A percentile compares a stretch with the other conserved stretches of the same genome.
Evolutionary conservation across 805 yeast genomes (phyloP).

Genomic region (Hanseniaspora guilliermondii): DNA sequence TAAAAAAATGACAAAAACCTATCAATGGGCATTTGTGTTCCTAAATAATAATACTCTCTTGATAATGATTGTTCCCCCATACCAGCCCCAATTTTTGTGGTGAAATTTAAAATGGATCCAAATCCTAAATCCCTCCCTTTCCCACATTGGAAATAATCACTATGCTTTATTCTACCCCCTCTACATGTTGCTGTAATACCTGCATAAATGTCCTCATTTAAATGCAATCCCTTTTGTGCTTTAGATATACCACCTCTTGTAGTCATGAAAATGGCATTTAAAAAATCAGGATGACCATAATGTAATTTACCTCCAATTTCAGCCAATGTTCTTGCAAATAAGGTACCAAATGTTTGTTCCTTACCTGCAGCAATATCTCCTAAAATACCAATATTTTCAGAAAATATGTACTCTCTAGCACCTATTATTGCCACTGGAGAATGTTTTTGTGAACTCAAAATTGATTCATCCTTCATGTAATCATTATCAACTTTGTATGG

Average conservation of each 20-base stretch:
- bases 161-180: constrained; percentile 89
- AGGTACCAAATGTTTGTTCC: constrained; percentile 92
- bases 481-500: constrained; percentile 52
- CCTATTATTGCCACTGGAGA: constrained; percentile 84
- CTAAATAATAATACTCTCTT: constrained; percentile 81
- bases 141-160: constrained; percentile 93
- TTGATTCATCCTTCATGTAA: constrained; percentile 22
- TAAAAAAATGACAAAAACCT: constrained; percentile 84
- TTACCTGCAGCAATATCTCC: constrained; percentile 97
- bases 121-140: constrained; percentile 94
- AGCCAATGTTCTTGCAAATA: constrained; percentile 85
- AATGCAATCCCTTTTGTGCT: constrained; percentile 84
- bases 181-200: constrained; percentile 83
- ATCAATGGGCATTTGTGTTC: constrained; percentile 80
- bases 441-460: not conserved
- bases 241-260: constrained; percentile 93
- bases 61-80: constrained; percentile 95
- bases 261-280: constrained; percentile 82
- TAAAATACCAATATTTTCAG: constrained; percentile 80
- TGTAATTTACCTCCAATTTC: constrained; percentile 91
- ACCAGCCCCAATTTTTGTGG: constrained; percentile 93
- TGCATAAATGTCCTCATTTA: constrained; percentile 91
- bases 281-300: constrained; percentile 93
- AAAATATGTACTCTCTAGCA: constrained; percentile 87
- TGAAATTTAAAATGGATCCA: constrained; percentile 81